Evolutionary conservation across 768 basidiomycete species (phyloP).

Genomic region (Naematelia aurantialba): DNA sequence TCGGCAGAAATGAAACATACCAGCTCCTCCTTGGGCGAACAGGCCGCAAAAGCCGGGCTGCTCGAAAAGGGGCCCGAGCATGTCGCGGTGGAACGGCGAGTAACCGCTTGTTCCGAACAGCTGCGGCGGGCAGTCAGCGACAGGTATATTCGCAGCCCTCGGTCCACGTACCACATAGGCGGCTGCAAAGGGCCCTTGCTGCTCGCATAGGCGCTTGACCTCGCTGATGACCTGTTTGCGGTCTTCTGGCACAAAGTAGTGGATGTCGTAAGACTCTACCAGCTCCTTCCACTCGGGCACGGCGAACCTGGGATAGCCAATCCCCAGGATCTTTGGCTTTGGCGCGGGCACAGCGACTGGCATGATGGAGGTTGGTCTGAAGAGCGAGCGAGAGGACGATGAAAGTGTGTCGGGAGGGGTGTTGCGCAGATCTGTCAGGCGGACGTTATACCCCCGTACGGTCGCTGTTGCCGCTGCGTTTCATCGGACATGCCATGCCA

Average conservation of each 20-base stretch:
- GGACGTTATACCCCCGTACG: too few species aligned
- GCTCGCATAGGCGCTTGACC: conserved; percentile 20
- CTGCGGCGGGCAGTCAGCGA: not conserved
- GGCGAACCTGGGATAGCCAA: conserved; percentile 24
- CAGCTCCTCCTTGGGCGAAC: conserved; percentile 29
- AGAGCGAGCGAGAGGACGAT: not conserved
- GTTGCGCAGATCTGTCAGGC: too few species aligned
- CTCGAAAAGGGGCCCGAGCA: conserved; percentile 18
- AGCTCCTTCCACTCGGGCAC: conserved; percentile 18
- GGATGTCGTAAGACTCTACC: conserved; percentile 22
- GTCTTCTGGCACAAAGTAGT: conserved; percentile 23
- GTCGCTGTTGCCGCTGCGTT: too few species aligned
- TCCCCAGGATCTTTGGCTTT: conserved; percentile 20
- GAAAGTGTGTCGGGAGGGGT: not conserved
- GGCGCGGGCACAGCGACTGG: conserved; percentile 1
- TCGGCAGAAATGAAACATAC: not conserved
- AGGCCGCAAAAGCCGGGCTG: conserved; percentile 20
- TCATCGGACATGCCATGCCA: too few species aligned
- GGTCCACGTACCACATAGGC: conserved; percentile 20
- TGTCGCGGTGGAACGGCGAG: conserved; percentile 15
- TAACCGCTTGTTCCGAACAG: conserved; percentile 11
- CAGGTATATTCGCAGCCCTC: not conserved
- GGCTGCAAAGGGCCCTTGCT: conserved; percentile 26
- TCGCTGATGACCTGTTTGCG: conserved; percentile 20
- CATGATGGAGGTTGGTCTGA: conserved; percentile 8